A percentile compares a stretch with the other conserved stretches of the same genome.
Evolutionary conservation across 2,329 filamentous ascomycete species (phyloP).

Genomic region (Aspergillus texensis): DNA sequence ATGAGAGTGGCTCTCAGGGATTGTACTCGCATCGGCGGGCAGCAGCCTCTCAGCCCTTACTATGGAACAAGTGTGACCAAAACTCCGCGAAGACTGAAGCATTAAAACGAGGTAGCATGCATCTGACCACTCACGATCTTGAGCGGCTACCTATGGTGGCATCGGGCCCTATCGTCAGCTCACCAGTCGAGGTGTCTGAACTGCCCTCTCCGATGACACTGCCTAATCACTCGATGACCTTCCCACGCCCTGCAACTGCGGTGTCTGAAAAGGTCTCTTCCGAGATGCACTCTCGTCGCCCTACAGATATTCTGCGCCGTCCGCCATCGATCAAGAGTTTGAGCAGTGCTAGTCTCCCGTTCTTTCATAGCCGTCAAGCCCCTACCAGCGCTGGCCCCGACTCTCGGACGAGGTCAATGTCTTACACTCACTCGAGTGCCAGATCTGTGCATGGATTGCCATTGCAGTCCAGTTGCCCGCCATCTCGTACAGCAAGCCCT

Average conservation of each 20-base stretch:
- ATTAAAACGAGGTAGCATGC: conserved; percentile 15
- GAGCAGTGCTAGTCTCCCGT: conserved; percentile 25
- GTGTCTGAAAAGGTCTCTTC: conserved; percentile 22
- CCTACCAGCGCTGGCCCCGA: conserved; percentile 16
- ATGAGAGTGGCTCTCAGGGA: not conserved
- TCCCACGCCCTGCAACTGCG: conserved; percentile 26
- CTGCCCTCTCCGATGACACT: conserved; percentile 19
- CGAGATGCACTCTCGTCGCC: conserved; percentile 15
- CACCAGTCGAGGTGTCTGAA: conserved; percentile 29
- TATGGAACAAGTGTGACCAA: conserved; percentile 12
- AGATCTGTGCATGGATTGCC: conserved; percentile 19
- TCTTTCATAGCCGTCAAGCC: conserved; percentile 19
- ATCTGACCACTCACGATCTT: conserved; percentile 12
- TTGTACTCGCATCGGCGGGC: conserved; percentile 21
- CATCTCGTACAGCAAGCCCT: conserved; percentile 25
- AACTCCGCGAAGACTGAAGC: not conserved
- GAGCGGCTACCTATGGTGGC: conserved; percentile 4
- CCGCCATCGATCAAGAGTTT: conserved; percentile 31
- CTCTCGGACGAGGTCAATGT: conserved; percentile 17
- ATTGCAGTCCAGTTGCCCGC: conserved; percentile 15
- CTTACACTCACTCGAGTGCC: conserved; percentile 21
- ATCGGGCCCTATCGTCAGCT: conserved; percentile 16
- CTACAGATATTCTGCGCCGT: conserved; percentile 23
- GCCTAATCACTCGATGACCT: conserved; percentile 26
- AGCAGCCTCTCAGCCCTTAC: conserved; percentile 21